phyloP scores from a whole-genome alignment of 2,329 filamentous ascomycete genomes.

The Annulohypoxylon truncatum region DNA sequence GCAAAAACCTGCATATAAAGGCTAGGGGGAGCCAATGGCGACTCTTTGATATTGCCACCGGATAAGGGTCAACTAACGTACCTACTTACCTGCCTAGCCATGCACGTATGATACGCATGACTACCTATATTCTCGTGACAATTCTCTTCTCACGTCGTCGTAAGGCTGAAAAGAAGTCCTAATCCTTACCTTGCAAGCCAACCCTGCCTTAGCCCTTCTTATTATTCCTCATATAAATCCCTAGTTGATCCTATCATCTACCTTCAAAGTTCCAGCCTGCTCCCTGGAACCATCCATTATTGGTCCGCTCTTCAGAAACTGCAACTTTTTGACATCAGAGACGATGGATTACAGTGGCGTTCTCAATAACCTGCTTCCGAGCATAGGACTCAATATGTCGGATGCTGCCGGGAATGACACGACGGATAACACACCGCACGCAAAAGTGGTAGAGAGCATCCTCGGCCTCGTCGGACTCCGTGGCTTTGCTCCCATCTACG shows the following conservation, averaged over 20 bases:
- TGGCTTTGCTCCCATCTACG: slow-evolving; percentile 59
- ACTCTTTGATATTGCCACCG: not conserved
- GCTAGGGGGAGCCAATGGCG: not conserved
- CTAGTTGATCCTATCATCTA: not conserved
- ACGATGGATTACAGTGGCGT: slow-evolving; percentile 24
- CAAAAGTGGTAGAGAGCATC: slow-evolving; percentile 54
- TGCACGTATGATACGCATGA: not conserved
- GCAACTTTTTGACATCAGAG: not conserved
- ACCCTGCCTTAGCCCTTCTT: not conserved
- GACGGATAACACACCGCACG: slow-evolving; percentile 26
- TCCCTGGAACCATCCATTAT: not conserved
- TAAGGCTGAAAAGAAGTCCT: not conserved
- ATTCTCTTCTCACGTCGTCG: not conserved
- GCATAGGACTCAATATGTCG: slow-evolving; percentile 38
- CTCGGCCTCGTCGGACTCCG: slow-evolving; percentile 59
- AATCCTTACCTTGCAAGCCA: not conserved
- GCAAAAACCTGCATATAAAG: not conserved
- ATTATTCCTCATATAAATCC: not conserved
- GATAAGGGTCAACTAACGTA: not conserved
- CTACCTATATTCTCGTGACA: not conserved
- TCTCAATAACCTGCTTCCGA: slow-evolving; percentile 15
- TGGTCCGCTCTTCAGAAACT: not conserved
- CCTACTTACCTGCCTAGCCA: not conserved
- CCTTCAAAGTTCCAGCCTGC: not conserved
- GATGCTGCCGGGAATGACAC: slow-evolving; percentile 27